A percentile compares a stretch with the other conserved stretches of the same genome.
phyloP scores from a whole-genome alignment of 495 filamentous ascomycete species.

The Talaromyces thailandensis region DNA sequence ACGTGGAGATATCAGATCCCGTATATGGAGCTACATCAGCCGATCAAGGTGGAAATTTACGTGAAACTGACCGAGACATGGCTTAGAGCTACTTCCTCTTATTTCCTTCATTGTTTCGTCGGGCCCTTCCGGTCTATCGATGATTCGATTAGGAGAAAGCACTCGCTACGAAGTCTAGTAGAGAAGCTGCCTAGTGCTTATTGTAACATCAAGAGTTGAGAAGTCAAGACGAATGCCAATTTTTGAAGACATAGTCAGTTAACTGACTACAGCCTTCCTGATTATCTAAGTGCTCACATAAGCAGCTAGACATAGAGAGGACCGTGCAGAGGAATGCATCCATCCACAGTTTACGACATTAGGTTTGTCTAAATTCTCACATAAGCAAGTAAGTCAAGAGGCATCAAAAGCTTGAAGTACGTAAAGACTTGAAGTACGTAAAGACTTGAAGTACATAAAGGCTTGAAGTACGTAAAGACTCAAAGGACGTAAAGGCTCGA shows the following conservation, averaged over 20 bases:
- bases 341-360: no score
- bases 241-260: background rate
- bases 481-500: no score
- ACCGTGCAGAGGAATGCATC: no score
- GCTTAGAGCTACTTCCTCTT: background rate
- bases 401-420: no score
- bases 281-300: background rate
- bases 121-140: background rate
- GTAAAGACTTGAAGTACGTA: no score
- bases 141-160: background rate
- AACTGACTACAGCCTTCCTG: background rate
- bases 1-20: background rate
- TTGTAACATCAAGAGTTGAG: background rate
- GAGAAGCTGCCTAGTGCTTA: background rate
- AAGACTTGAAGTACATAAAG: no score
- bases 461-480: no score
- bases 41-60: background rate
- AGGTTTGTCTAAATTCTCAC: no score
- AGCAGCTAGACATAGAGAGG: background rate
- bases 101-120: background rate
- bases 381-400: no score
- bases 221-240: background rate
- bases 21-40: background rate
- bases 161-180: background rate
- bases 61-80: background rate